phyloP scores from a whole-genome alignment of 2,329 filamentous ascomycete genomes.

The Paraphoma sp. region DNA sequence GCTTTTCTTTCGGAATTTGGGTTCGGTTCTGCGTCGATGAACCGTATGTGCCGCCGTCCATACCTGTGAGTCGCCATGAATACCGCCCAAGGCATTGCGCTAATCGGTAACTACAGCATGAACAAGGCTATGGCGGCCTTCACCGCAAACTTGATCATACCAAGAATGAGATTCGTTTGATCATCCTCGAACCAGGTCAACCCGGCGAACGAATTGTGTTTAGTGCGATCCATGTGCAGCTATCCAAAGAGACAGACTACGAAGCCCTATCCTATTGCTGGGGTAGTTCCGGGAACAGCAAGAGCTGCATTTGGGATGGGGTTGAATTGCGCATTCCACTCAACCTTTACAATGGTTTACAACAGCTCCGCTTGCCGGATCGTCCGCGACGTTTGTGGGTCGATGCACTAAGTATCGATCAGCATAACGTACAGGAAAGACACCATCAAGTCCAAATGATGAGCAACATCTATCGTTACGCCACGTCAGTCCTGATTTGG shows the following conservation, averaged over 20 bases:
- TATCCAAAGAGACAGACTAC: neutral
- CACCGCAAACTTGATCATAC: neutral
- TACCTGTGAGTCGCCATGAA: neutral
- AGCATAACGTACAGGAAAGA: neutral
- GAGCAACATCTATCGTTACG: neutral
- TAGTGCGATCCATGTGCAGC: neutral
- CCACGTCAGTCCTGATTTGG: neutral
- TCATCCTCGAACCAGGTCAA: neutral
- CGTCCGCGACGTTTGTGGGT: neutral
- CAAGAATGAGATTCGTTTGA: neutral
- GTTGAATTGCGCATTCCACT: neutral
- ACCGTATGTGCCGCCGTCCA: neutral
- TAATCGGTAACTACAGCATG: neutral
- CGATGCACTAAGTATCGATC: neutral
- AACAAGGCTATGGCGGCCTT: neutral
- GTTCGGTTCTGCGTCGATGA: neutral
- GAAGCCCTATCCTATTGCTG: neutral
- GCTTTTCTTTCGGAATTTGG: neutral
- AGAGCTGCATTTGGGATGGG: neutral
- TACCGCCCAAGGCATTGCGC: neutral
- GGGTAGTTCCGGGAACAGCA: neutral
- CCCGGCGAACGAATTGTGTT: neutral
- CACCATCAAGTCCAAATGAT: neutral
- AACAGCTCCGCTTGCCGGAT: neutral
- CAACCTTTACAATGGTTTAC: neutral